These are phyloP conservation scores for Euphrasia confusa DNA, from an alignment of 257 asterid genomes.

Conservation along the genomic window DNA sequence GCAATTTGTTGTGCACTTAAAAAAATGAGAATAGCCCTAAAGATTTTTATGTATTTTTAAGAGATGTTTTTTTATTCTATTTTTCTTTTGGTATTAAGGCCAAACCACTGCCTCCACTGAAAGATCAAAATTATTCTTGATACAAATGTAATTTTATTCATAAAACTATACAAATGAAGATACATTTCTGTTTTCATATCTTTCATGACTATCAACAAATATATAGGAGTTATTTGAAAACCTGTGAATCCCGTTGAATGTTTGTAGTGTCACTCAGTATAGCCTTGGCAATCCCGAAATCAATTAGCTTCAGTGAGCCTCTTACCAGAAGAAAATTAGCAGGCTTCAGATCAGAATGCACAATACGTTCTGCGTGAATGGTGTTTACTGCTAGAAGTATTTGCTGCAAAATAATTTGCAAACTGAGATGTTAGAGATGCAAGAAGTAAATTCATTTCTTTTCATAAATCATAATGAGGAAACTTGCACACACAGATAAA, in stretches of 20 bases:
- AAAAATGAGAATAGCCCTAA: background rate
- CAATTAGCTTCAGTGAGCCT: slow-evolving; percentile 94
- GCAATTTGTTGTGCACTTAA: slow-evolving; percentile 21
- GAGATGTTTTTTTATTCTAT: no score
- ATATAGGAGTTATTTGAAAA: slow-evolving; percentile 24
- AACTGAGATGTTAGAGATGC: slow-evolving; percentile 17
- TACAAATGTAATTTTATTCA: no score
- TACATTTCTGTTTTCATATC: no score
- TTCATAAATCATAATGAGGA: background rate
- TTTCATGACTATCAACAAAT: background rate
- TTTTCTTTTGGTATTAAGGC: no score
- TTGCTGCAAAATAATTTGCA: slow-evolving; percentile 55
- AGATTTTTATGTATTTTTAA: no score
- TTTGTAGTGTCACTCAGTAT: slow-evolving; percentile 95
- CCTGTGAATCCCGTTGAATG: slow-evolving; percentile 99
- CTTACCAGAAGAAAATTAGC: slow-evolving; percentile 96
- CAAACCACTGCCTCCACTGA: no score
- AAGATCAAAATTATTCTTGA: background rate
- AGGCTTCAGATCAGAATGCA: slow-evolving; percentile 98
- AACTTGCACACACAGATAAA: background rate
- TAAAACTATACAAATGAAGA: no score
- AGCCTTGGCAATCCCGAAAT: slow-evolving; percentile 98
- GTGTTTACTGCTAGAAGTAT: slow-evolving; percentile 90
- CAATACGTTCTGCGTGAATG: slow-evolving; percentile 97
- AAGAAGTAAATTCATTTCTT: slow-evolving; percentile 17